Evolutionary conservation across 108 stramenopile species (phyloP), one percentile per base, ranked within the genome.

Genomic region (Cyclostephanos tholiformis): DNA sequence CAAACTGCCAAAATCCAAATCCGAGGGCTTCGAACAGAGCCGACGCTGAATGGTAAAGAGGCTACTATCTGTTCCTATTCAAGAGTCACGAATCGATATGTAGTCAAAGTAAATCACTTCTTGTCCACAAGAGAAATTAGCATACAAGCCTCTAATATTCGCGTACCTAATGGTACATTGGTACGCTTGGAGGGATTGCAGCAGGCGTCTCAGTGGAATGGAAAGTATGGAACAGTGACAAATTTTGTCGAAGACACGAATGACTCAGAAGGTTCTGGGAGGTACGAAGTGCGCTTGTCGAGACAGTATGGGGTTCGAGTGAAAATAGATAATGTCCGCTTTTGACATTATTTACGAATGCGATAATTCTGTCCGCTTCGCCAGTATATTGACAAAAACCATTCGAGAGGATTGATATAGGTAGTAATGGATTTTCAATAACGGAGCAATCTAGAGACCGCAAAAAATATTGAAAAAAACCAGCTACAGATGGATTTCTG

Each of bases 151-250:
- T 10, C 53, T 27, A 82, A 82, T 57, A 82, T 82, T 56, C 55
- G 64, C 29, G 66, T 82, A 6, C 64, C 80, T 2, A 65, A 70
- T 62, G 74, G 74, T 30, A 61, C 80, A 30, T 38, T 13, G 27
- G 71, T 81, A 7, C 61, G 80, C 41, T 58, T 81, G 48, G 80
- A 81, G 51, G 73, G 73, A 20, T 66, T 81, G 63, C 55, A 65
- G 52, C 67, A 44, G 51, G 53, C 60, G 22, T 55, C 72, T 41
- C 80, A 81, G 30, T 81, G 80, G 80, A 81, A 81, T 75, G 80
- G 80, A 8, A 68, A 41, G 20, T 81, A 74, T 63, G 80, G 76
- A 44, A 62, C 43, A 14, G 29, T 71, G 61, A 43, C 14, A 9
- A 20, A 43, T 29, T 71, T 58, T 44, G 43, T 71, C 17, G 52